These are phyloP conservation scores for Niebla homalea DNA, from an alignment of 495 filamentous ascomycete genomes.

Conservation along the genomic window DNA sequence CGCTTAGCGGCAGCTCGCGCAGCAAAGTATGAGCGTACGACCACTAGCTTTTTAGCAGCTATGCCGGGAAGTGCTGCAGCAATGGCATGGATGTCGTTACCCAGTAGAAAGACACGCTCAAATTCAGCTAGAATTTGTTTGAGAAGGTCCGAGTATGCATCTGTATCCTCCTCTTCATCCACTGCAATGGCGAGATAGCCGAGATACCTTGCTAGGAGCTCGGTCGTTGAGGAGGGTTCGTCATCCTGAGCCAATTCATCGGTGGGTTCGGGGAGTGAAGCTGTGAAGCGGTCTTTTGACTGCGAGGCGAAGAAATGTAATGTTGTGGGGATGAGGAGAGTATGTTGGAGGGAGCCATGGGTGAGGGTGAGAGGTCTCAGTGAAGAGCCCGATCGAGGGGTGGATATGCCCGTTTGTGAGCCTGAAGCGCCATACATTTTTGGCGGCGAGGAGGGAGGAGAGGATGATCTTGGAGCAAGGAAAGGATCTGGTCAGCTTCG, in stretches of 20 bases:
- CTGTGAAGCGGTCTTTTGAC: conserved; percentile 73
- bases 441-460: conserved; percentile 16
- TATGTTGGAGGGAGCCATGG: conserved; percentile 89
- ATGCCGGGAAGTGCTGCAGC: conserved; percentile 78
- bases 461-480: background rate
- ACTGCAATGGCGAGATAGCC: conserved; percentile 77
- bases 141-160: conserved; percentile 73
- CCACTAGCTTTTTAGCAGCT: conserved; percentile 71
- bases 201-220: conserved; percentile 86
- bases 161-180: conserved; percentile 74
- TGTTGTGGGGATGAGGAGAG: conserved; percentile 84
- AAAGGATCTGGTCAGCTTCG: background rate
- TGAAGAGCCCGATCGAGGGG: conserved; percentile 83
- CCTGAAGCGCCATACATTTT: conserved; percentile 79
- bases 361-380: conserved; percentile 76
- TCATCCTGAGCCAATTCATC: conserved; percentile 96
- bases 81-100: conserved; percentile 89
- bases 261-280: conserved; percentile 75
- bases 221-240: conserved; percentile 82
- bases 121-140: conserved; percentile 87
- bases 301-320: conserved; percentile 92
- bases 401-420: conserved; percentile 87
- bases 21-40: conserved; percentile 78
- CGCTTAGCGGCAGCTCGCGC: conserved; percentile 72
- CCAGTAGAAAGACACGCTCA: conserved; percentile 76